These are phyloP conservation scores for Coniophora puteana DNA, from an alignment of 1,284 basidiomycete genomes.

Conservation along the genomic window DNA sequence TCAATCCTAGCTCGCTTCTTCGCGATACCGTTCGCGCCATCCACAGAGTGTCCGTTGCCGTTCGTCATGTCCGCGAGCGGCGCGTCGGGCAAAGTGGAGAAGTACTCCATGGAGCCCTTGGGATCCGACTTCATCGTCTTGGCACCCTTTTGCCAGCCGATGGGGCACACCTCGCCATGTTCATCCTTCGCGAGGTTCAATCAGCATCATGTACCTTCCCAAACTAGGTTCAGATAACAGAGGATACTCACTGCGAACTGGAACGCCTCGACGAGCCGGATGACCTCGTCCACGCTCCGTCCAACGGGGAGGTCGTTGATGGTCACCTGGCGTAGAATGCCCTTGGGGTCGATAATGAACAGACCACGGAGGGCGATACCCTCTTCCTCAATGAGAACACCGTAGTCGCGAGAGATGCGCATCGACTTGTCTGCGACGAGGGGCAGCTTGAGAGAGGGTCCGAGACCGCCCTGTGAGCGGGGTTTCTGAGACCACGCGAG, in stretches of 20 bases:
- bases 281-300: constrained; percentile 86
- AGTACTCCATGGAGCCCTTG: constrained; percentile 73
- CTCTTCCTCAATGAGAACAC: constrained; percentile 81
- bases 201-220: not conserved
- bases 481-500: constrained; percentile 82
- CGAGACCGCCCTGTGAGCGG: constrained; percentile 82
- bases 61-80: constrained; percentile 17
- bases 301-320: constrained; percentile 90
- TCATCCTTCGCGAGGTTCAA: constrained; percentile 50
- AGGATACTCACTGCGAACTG: constrained; percentile 64
- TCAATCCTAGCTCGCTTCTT: constrained; percentile 25
- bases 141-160: constrained; percentile 76
- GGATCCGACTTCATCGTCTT: constrained; percentile 81
- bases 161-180: constrained; percentile 89
- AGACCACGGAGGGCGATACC: constrained; percentile 84
- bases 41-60: constrained; percentile 21
- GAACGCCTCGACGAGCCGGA: constrained; percentile 89
- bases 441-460: constrained; percentile 80
- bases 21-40: constrained; percentile 21
- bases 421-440: constrained; percentile 71
- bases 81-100: constrained; percentile 36
- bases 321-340: constrained; percentile 77
- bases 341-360: constrained; percentile 90
- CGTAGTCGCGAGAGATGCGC: constrained; percentile 74
- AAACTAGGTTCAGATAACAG: no score